These are phyloP conservation scores for Astrocystis sublimbata DNA, from an alignment of 495 filamentous ascomycete species.

Conservation along the genomic window DNA sequence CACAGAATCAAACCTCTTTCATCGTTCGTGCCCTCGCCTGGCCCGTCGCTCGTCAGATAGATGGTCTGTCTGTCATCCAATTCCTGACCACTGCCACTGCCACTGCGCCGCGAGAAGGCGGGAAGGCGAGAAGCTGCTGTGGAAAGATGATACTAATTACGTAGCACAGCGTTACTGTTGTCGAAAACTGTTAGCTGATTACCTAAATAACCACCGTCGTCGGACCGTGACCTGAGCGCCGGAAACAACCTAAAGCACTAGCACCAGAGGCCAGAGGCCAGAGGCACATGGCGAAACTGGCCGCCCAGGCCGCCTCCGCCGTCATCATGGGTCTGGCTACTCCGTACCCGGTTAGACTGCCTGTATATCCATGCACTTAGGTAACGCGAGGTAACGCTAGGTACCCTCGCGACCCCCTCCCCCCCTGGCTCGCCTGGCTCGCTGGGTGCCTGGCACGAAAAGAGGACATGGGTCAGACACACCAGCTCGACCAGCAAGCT, in stretches of 20 bases:
- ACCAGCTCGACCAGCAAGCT: conserved; percentile 9
- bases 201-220: background rate
- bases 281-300: conserved; percentile 3
- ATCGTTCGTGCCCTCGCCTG: conserved; percentile 8
- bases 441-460: too few species aligned
- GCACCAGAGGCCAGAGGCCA: too few species aligned
- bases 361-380: too few species aligned
- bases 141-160: background rate
- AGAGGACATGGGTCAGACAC: conserved; percentile 13
- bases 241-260: conserved; percentile 4
- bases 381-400: too few species aligned
- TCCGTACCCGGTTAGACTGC: background rate
- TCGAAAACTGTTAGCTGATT: background rate
- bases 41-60: conserved; percentile 12
- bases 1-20: conserved; percentile 6
- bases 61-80: conserved; percentile 3
- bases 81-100: too few species aligned
- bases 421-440: too few species aligned
- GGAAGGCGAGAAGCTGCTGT: conserved; percentile 1
- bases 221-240: background rate
- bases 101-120: conserved; percentile 7
- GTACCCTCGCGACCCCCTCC: too few species aligned
- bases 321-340: background rate
- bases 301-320: background rate
- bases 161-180: background rate